These are phyloP conservation scores for Senna tora DNA, from an alignment of 306 rosid genomes.

Conservation along the genomic window DNA sequence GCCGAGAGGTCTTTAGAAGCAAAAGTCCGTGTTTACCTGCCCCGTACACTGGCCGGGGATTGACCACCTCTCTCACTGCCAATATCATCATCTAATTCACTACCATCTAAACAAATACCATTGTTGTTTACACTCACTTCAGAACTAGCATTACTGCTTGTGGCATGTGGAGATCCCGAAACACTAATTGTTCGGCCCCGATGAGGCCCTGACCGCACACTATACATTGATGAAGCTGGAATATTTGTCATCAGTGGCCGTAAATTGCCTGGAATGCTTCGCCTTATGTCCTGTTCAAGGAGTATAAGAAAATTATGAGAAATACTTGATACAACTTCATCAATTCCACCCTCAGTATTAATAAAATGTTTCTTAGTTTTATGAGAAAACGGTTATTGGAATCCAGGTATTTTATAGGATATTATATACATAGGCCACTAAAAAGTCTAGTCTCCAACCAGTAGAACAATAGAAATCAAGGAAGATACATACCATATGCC, in stretches of 20 bases:
- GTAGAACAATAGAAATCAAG: conserved; percentile 7
- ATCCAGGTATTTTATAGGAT: neutral
- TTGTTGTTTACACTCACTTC: conserved; percentile 93
- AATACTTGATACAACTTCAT: conserved; percentile 5
- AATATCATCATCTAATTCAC: conserved; percentile 76
- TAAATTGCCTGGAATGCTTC: conserved; percentile 82
- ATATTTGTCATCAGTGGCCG: conserved; percentile 96
- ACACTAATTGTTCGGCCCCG: conserved; percentile 82
- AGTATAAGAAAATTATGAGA: conserved; percentile 35
- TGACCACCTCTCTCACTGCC: conserved; percentile 76
- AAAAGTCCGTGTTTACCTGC: conserved; percentile 49
- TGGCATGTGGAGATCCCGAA: conserved; percentile 89
- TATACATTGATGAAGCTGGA: conserved; percentile 95
- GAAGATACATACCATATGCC: conserved; percentile 81
- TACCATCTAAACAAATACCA: conserved; percentile 74
- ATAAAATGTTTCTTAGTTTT: conserved; percentile 9
- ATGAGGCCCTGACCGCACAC: conserved; percentile 85
- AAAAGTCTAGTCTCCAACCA: conserved; percentile 22
- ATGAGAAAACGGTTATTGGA: neutral
- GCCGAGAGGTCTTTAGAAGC: conserved; percentile 24
- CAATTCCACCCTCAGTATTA: neutral
- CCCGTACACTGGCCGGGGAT: conserved; percentile 69
- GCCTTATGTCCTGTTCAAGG: conserved; percentile 79
- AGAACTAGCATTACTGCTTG: conserved; percentile 95
- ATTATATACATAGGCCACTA: neutral